Percentiles rank a stretch among this genome's conserved stretches.
These are phyloP conservation scores for Filosporella fistucella DNA, from an alignment of 495 filamentous ascomycete species.

Conservation along the genomic window DNA sequence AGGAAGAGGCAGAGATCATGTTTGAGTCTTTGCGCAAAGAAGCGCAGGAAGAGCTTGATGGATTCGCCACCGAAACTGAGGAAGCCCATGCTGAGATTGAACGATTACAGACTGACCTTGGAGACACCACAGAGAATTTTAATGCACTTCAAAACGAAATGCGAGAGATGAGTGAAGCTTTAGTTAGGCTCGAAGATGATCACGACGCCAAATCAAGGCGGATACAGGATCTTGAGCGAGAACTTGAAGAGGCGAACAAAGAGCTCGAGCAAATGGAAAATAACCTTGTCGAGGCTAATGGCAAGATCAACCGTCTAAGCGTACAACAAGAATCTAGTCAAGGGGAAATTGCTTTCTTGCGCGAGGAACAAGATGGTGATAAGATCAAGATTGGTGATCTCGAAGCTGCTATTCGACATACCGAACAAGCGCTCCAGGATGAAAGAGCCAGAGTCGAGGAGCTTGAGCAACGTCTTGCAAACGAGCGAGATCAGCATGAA, in stretches of 20 bases:
- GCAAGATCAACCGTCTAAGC: slow-evolving; percentile 77
- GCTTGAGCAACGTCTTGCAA: slow-evolving; percentile 69
- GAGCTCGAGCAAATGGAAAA: slow-evolving; percentile 76
- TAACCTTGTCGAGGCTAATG: slow-evolving; percentile 71
- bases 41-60: slow-evolving; percentile 77
- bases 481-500: slow-evolving; percentile 82
- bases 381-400: slow-evolving; percentile 97
- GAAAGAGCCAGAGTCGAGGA: slow-evolving; percentile 78
- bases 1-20: slow-evolving; percentile 74
- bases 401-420: slow-evolving; percentile 71
- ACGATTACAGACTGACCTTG: slow-evolving; percentile 62
- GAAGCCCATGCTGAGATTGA: slow-evolving; percentile 68
- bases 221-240: slow-evolving; percentile 69
- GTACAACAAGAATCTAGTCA: slow-evolving; percentile 92
- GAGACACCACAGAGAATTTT: slow-evolving; percentile 75
- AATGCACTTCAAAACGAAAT: slow-evolving; percentile 84
- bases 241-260: slow-evolving; percentile 67
- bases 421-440: slow-evolving; percentile 66
- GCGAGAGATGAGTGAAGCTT: slow-evolving; percentile 78
- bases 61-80: slow-evolving; percentile 74
- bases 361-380: slow-evolving; percentile 95
- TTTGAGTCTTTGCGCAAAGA: slow-evolving; percentile 75
- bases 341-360: slow-evolving; percentile 88
- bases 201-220: slow-evolving; percentile 57
- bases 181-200: slow-evolving; percentile 84